Evolutionary conservation across 2,329 filamentous ascomycete genomes (phyloP).

Genomic region (Cytospora piceae): DNA sequence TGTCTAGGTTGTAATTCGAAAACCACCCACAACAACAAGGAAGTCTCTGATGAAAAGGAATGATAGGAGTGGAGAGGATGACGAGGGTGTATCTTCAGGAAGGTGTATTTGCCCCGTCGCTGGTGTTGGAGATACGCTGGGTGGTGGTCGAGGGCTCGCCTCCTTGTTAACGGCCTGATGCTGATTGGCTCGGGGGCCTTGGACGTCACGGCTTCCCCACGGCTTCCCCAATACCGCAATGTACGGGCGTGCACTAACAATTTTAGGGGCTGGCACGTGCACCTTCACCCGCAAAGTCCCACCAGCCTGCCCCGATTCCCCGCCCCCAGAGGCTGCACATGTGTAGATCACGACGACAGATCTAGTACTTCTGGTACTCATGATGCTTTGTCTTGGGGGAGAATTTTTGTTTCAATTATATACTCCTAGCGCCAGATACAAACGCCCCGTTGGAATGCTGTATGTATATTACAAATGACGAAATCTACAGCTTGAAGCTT

Average conservation of each 20-base stretch:
- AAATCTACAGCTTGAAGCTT: conserved; percentile 62
- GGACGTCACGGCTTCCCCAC: conserved; percentile 21
- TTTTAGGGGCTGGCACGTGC: not conserved
- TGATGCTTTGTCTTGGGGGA: no score
- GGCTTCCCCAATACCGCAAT: not conserved
- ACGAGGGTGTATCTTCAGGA: not conserved
- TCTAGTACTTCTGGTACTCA: no score
- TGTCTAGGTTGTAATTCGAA: conserved; percentile 31
- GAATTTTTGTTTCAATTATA: not conserved
- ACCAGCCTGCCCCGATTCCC: not conserved
- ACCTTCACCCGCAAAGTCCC: not conserved
- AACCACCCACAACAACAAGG: not conserved
- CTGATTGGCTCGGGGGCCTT: conserved; percentile 27
- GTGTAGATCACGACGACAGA: not conserved
- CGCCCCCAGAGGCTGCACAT: not conserved
- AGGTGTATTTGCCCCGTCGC: not conserved
- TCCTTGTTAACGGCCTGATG: conserved; percentile 24
- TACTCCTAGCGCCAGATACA: not conserved
- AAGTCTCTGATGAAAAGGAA: not conserved
- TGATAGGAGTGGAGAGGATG: conserved; percentile 14
- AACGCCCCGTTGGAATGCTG: conserved; percentile 9
- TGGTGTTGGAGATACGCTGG: conserved; percentile 18
- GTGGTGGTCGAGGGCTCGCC: conserved; percentile 22
- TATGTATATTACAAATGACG: not conserved
- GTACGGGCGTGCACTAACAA: conserved; percentile 1